phyloP scores from a whole-genome alignment of 1,284 basidiomycete genomes.

The Microbotryomycetes sp. region DNA sequence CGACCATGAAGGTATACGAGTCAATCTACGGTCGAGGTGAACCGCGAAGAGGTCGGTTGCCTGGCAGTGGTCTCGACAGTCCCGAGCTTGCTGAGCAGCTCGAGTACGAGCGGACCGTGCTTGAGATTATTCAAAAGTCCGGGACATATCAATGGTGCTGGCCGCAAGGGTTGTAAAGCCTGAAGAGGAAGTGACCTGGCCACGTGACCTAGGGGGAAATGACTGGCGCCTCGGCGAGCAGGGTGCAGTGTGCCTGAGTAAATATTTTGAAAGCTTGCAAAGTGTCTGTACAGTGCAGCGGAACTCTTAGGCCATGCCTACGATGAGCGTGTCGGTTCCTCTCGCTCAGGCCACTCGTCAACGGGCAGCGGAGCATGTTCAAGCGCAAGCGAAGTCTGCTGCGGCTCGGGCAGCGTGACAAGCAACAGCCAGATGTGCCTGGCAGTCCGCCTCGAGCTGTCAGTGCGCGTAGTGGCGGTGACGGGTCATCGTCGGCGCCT shows the following conservation, averaged over 20 bases:
- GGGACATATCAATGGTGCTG: conserved; percentile 24
- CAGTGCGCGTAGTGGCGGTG: not conserved
- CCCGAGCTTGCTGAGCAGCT: conserved; percentile 7
- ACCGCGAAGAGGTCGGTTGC: conserved; percentile 8
- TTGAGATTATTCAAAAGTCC: conserved; percentile 19
- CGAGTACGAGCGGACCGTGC: conserved; percentile 23
- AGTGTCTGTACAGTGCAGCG: too few species aligned
- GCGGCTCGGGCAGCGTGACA: not conserved
- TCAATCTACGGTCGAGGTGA: conserved; percentile 11
- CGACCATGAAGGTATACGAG: conserved; percentile 25
- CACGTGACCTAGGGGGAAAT: too few species aligned
- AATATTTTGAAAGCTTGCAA: too few species aligned
- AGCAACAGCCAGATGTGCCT: not conserved
- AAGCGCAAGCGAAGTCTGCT: not conserved
- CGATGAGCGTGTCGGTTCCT: too few species aligned
- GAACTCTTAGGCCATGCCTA: too few species aligned
- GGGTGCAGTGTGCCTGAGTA: too few species aligned
- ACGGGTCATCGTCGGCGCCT: too few species aligned
- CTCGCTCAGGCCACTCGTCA: too few species aligned
- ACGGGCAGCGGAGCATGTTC: not conserved
- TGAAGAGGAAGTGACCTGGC: too few species aligned
- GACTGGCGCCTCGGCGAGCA: too few species aligned
- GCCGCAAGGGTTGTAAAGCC: conserved; percentile 1
- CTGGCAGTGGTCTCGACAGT: conserved; percentile 15
- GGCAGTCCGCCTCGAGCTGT: not conserved